These are phyloP conservation scores for Fusarium caatingaense DNA, from an alignment of 2,329 filamentous ascomycete species.

Conservation along the genomic window DNA sequence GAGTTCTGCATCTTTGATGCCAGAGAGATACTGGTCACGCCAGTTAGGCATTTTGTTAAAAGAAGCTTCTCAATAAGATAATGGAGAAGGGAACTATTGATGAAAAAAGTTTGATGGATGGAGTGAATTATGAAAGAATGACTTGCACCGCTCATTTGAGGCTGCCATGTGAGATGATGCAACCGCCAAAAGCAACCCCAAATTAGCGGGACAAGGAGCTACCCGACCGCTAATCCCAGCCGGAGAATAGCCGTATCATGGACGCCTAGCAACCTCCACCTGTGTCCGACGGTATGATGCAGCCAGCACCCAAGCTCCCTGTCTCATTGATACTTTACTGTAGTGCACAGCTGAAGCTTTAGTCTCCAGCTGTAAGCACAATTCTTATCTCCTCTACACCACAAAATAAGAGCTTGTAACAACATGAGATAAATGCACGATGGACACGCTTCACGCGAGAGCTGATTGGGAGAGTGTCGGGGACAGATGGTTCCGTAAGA, in stretches of 20 bases:
- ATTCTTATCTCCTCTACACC: neutral
- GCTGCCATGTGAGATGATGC: conserved; percentile 44
- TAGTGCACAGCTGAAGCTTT: conserved; percentile 24
- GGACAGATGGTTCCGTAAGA: conserved; percentile 94
- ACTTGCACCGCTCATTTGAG: conserved; percentile 35
- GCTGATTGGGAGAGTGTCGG: conserved; percentile 95
- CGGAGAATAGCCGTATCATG: conserved; percentile 48
- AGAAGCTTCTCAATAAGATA: neutral
- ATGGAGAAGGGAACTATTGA: neutral
- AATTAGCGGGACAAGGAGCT: conserved; percentile 24
- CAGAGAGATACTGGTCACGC: conserved; percentile 83
- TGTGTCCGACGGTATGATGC: conserved; percentile 28
- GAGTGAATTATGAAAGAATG: conserved; percentile 10
- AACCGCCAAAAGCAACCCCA: conserved; percentile 27
- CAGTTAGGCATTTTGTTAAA: conserved; percentile 69
- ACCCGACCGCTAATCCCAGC: conserved; percentile 42
- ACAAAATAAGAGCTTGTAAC: conserved; percentile 8
- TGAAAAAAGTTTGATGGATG: neutral
- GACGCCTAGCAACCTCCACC: conserved; percentile 30
- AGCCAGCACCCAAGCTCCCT: conserved; percentile 25
- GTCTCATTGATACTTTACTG: conserved; percentile 25
- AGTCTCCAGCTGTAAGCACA: conserved; percentile 7
- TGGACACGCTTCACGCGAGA: conserved; percentile 74
- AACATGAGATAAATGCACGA: conserved; percentile 53
- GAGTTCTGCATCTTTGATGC: conserved; percentile 77